A percentile compares a stretch with the other conserved stretches of the same genome.
Evolutionary conservation across 1,139 yeast genomes (phyloP).

Genomic region (Nakaseomyces kungkrabaensis): DNA sequence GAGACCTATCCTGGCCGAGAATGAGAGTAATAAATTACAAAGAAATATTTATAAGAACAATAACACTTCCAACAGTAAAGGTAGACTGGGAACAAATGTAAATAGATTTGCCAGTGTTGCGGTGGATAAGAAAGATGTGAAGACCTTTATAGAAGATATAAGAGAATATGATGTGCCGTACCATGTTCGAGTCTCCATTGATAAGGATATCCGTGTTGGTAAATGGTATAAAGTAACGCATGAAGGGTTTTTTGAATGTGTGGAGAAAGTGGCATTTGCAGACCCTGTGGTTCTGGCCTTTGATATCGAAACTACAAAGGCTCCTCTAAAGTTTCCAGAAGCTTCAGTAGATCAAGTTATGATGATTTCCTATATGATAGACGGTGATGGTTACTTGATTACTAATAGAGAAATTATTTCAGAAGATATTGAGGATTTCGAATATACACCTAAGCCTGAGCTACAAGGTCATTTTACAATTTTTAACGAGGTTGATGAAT

Average conservation of each 20-base stretch:
- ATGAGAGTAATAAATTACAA: slow-evolving; percentile 54
- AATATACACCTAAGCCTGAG: slow-evolving; percentile 95
- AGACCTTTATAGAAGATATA: slow-evolving; percentile 63
- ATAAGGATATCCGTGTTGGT: slow-evolving; percentile 76
- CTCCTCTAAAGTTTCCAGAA: slow-evolving; percentile 93
- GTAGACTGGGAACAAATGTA: neutral
- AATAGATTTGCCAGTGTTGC: slow-evolving; percentile 1
- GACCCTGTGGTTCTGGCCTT: slow-evolving; percentile 96
- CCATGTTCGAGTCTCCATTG: slow-evolving; percentile 91
- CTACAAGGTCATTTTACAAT: slow-evolving; percentile 84
- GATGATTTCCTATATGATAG: slow-evolving; percentile 99
- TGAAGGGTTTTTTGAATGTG: slow-evolving; percentile 45
- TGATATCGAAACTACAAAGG: slow-evolving; percentile 96
- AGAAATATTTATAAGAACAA: slow-evolving; percentile 48
- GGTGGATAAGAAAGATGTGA: slow-evolving; percentile 38
- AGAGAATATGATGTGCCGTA: slow-evolving; percentile 95
- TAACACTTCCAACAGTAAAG: slow-evolving; percentile 6
- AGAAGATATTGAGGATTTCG: slow-evolving; percentile 92
- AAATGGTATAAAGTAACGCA: slow-evolving; percentile 88
- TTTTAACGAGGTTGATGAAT: slow-evolving; percentile 83
- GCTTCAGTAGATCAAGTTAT: slow-evolving; percentile 86
- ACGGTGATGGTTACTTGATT: slow-evolving; percentile 89
- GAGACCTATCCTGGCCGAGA: slow-evolving; percentile 61
- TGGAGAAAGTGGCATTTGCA: slow-evolving; percentile 81
- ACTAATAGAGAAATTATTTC: slow-evolving; percentile 92